phyloP scores from a whole-genome alignment of 306 rosid genomes.

The Medicago truncatula region MtrunA17r5.0-ANR NC_053046.1:34421501-34422000 shows the following conservation, averaged over 20 bases:
- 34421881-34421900: conserved; percentile 60
- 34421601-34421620: no score
- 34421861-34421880: conserved; percentile 70
- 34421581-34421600: no score
- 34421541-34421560: conserved; percentile 45
- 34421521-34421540: conserved; percentile 56
- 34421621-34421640: no score
- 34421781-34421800: conserved; percentile 65
- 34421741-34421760: conserved; percentile 65
- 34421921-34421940: conserved; percentile 54
- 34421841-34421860: conserved; percentile 60
- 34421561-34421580: no score
- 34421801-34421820: conserved; percentile 77
- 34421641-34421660: conserved; percentile 48
- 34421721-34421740: conserved; percentile 71
- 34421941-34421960: conserved; percentile 59
- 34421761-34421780: conserved; percentile 54
- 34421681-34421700: conserved; percentile 29
- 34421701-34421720: conserved; percentile 41
- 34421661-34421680: conserved; percentile 60
- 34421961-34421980: conserved; percentile 55
- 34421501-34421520: conserved; percentile 70
- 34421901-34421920: conserved; percentile 64
- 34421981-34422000: conserved; percentile 34
- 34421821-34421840: conserved; percentile 75